These are phyloP conservation scores for Mariannaea elegans DNA, from an alignment of 2,329 filamentous ascomycete species.

Conservation along the genomic window DNA sequence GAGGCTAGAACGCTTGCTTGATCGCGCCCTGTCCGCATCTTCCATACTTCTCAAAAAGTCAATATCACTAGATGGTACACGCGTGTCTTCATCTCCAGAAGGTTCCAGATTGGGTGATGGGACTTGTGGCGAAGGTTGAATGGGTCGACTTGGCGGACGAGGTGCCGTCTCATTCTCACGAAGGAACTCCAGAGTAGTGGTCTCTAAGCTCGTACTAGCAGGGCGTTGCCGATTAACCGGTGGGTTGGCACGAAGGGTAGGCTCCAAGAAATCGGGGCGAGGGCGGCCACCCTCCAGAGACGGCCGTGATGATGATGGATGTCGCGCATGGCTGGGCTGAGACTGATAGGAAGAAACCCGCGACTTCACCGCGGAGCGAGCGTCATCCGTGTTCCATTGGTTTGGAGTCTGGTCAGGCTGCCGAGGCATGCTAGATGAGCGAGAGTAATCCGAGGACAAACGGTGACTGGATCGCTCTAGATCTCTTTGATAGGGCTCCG, in stretches of 20 bases:
- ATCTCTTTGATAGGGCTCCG: slow-evolving; percentile 49
- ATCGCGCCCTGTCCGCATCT: slow-evolving; percentile 60
- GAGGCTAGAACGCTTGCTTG: slow-evolving; percentile 77
- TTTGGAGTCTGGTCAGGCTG: slow-evolving; percentile 31
- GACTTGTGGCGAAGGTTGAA: slow-evolving; percentile 40
- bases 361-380: slow-evolving; percentile 26
- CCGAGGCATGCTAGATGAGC: slow-evolving; percentile 41
- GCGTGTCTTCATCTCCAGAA: slow-evolving; percentile 31
- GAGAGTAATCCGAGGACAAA: slow-evolving; percentile 34
- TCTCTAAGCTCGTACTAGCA: slow-evolving; percentile 83
- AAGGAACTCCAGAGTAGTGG: slow-evolving; percentile 78
- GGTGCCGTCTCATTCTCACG: slow-evolving; percentile 75
- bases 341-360: slow-evolving; percentile 39
- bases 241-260: slow-evolving; percentile 40
- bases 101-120: slow-evolving; percentile 55
- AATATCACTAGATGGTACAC: slow-evolving; percentile 71
- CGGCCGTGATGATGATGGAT: slow-evolving; percentile 37
- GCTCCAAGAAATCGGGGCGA: slow-evolving; percentile 38
- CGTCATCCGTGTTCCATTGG: slow-evolving; percentile 31
- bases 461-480: slow-evolving; percentile 28
- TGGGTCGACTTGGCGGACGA: slow-evolving; percentile 46
- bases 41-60: slow-evolving; percentile 85
- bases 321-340: slow-evolving; percentile 38
- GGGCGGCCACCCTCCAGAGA: slow-evolving; percentile 41
- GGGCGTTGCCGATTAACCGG: slow-evolving; percentile 69